A percentile compares a stretch with the other conserved stretches of the same genome.
Evolutionary conservation across 2,329 filamentous ascomycete genomes (phyloP).

Genomic region (Tolypocladium endophyticum): DNA sequence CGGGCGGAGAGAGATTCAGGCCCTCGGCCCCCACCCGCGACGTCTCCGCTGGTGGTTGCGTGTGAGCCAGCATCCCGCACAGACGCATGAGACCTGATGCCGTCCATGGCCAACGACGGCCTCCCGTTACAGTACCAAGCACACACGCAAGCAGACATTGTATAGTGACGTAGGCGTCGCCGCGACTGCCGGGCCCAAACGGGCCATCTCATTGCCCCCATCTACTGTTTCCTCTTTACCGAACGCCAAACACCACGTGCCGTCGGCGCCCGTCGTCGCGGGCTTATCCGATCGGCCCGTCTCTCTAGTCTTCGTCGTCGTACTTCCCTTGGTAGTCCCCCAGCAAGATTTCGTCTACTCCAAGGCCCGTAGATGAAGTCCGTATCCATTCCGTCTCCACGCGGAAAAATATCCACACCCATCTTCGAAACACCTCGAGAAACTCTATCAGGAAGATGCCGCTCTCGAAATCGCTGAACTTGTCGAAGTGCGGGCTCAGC

Average conservation of each 20-base stretch:
- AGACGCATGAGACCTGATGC: neutral
- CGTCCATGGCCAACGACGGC: neutral
- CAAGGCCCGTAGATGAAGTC: slow-evolving; percentile 37
- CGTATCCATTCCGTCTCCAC: slow-evolving; percentile 88
- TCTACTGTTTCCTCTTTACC: neutral
- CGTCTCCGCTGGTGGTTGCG: neutral
- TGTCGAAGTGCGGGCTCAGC: slow-evolving; percentile 70
- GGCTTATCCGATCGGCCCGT: neutral
- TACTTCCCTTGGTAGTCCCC: slow-evolving; percentile 59
- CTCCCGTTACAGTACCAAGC: neutral
- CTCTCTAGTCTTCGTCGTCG: slow-evolving; percentile 26
- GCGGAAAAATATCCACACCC: slow-evolving; percentile 96
- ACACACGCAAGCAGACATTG: neutral
- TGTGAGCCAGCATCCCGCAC: neutral
- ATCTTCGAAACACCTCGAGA: slow-evolving; percentile 76
- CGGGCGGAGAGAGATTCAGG: neutral
- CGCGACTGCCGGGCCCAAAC: neutral
- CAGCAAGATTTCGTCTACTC: slow-evolving; percentile 62
- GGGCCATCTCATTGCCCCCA: neutral
- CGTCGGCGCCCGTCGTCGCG: neutral
- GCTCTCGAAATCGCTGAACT: slow-evolving; percentile 76
- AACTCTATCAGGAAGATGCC: slow-evolving; percentile 82
- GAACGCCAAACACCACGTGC: neutral
- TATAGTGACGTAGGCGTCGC: neutral
- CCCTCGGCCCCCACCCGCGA: neutral